phyloP scores from a whole-genome alignment of 2,329 filamentous ascomycete species.

The Hysterium pulicare region DNA sequence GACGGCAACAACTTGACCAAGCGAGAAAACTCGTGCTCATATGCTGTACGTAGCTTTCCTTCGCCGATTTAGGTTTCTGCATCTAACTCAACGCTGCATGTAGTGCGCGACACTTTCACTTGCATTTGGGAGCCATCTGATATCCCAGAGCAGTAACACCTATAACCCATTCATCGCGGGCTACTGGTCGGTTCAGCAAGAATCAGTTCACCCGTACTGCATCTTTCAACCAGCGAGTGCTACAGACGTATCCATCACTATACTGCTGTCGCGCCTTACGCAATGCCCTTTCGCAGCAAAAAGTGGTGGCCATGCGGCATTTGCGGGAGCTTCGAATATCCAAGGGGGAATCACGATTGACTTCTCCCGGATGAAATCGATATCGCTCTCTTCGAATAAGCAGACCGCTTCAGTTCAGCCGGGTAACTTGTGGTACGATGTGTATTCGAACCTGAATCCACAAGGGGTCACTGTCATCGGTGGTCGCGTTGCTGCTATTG shows the following conservation, averaged over 20 bases:
- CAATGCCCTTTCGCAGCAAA: constrained; percentile 42
- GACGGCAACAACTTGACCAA: not conserved
- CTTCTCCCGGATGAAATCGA: constrained; percentile 30
- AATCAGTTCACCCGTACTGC: constrained; percentile 17
- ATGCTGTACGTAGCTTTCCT: not conserved
- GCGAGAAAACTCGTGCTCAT: not conserved
- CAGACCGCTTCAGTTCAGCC: constrained; percentile 23
- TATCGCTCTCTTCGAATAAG: constrained; percentile 22
- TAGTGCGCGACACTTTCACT: not conserved
- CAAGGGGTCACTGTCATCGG: constrained; percentile 24
- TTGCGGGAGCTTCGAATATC: constrained; percentile 41
- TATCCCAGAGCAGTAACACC: not conserved
- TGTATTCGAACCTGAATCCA: constrained; percentile 25
- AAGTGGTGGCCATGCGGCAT: constrained; percentile 43
- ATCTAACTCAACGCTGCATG: not conserved
- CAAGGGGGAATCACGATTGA: constrained; percentile 44
- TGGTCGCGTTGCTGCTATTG: constrained; percentile 27
- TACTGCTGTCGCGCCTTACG: constrained; percentile 11
- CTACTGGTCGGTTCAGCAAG: constrained; percentile 30
- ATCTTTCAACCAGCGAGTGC: constrained; percentile 20
- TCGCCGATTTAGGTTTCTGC: not conserved
- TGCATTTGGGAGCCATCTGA: not conserved
- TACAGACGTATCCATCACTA: constrained; percentile 8
- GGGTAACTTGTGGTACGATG: constrained; percentile 29
- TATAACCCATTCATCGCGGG: constrained; percentile 5